These are phyloP conservation scores for Vitis rupestris DNA, from an alignment of 164 flowering plant species.

Conservation along the genomic window DNA sequence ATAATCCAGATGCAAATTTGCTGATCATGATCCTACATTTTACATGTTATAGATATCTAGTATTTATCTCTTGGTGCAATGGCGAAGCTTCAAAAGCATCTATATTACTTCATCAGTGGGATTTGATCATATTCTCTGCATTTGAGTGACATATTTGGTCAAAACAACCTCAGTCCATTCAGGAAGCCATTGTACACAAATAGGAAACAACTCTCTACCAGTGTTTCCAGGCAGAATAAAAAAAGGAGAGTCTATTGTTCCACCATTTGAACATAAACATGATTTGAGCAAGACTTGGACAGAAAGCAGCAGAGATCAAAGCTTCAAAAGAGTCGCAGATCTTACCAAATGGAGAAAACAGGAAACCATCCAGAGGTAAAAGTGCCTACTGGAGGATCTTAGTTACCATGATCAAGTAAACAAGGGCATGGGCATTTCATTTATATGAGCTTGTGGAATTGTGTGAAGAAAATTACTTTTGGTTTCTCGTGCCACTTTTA, in stretches of 20 bases:
- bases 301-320: neutral
- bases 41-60: neutral
- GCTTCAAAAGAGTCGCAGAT: neutral
- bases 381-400: too few species aligned
- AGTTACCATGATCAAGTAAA: neutral
- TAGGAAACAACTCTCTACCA: neutral
- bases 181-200: neutral
- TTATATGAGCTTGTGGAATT: neutral
- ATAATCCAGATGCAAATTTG: neutral
- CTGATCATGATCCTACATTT: neutral
- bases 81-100: neutral
- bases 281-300: neutral
- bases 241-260: neutral
- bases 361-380: neutral
- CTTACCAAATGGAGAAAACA: neutral
- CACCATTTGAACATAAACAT: too few species aligned
- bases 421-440: neutral
- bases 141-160: neutral
- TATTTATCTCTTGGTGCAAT: conserved; percentile 1
- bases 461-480: neutral
- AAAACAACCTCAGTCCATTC: neutral
- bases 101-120: neutral
- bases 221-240: neutral
- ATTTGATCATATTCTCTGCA: neutral
- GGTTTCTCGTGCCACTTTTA: neutral